Evolutionary conservation across 2,329 filamentous ascomycete genomes (phyloP), one percentile per base, ranked within the genome.

Genomic region (Ophiosphaerella herpotricha): DNA sequence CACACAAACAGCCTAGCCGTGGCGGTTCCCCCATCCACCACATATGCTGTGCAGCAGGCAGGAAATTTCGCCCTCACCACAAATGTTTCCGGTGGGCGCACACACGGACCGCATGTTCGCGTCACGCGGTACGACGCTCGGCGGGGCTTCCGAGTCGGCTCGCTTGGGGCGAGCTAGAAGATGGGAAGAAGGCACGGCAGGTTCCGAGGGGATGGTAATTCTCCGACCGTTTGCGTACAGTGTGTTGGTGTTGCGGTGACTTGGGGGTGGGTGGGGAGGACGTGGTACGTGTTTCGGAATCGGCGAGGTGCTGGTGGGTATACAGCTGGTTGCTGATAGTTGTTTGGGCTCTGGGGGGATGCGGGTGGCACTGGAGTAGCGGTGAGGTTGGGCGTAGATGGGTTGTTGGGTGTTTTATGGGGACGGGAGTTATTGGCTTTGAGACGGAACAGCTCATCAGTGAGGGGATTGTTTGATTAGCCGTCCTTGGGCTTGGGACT

Each of bases 21-120:
- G 36, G 3, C 37, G 31, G 26, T 32, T 31, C 34, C 13, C 29
- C 43, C 48, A 31, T 16, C 16, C 37, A 14, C 37, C 14, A 38
- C 46, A 50, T 50, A 52, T 48, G 50, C 41, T 24, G 54, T 53
- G 5, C 23, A 33, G 43, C 34, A 24, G 12, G 16, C 29, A 35
- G 14, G 18, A 16, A 31, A 44, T n/a, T 18, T 18, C 16, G 38
- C 33, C 35, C 34, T 21, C 18, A 21, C 18, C 18, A 21, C 18
- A 21, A 5, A 4, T 21, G n/a, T 31, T 34, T 26, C 37, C 46
- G 23, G 18, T 5, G 23, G 24, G 16, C 8, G 12, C 43, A 46
- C 58, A 61, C 60, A 61, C 16, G 16, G 50, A 55, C 53, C 57
- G 54, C 55, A 62, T 57, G 56, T 58, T 60, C 49, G 56, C 49